phyloP scores from a whole-genome alignment of 805 yeast genomes.

The Jamesozyma jinghongensis region DNA sequence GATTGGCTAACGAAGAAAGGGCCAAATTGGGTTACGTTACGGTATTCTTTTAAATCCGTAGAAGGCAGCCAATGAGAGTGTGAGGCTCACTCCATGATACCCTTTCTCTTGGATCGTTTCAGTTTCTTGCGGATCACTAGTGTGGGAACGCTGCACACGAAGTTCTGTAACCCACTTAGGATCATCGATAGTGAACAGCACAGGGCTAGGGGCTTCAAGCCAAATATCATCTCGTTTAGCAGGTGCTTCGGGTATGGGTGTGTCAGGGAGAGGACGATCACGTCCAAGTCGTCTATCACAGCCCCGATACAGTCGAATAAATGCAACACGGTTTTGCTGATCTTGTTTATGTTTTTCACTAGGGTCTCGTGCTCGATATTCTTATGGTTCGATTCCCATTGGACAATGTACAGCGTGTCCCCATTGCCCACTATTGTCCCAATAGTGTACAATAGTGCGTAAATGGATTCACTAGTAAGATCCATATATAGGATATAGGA shows the following conservation, averaged over 20 bases:
- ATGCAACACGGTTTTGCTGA: conserved; percentile 17
- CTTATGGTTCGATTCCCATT: conserved; percentile 17
- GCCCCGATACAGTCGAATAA: conserved; percentile 25
- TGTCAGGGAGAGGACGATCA: conserved; percentile 29
- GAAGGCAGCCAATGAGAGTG: too few relatives aligned
- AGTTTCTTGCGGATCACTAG: conserved; percentile 28
- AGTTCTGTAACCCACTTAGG: conserved; percentile 22
- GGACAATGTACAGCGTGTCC: conserved; percentile 64
- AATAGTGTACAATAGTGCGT: conserved; percentile 80
- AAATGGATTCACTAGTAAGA: conserved; percentile 69
- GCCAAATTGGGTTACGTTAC: too few relatives aligned
- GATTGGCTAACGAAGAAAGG: too few relatives aligned
- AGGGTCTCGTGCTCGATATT: conserved; percentile 7
- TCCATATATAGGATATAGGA: conserved; percentile 68
- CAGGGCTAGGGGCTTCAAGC: conserved; percentile 28
- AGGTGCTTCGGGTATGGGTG: conserved; percentile 34
- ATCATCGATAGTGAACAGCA: conserved; percentile 25
- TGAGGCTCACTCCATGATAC: conserved; percentile 15
- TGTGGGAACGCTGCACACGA: conserved; percentile 28
- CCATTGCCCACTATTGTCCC: conserved; percentile 81
- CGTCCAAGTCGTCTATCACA: conserved; percentile 20
- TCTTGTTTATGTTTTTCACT: conserved; percentile 10
- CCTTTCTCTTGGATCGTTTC: conserved; percentile 23
- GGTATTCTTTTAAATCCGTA: too few relatives aligned
- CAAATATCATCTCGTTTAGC: conserved; percentile 31